These are phyloP conservation scores for Barbarea vulgaris DNA, from an alignment of 345 rosid genomes.

Conservation along the genomic window DNA sequence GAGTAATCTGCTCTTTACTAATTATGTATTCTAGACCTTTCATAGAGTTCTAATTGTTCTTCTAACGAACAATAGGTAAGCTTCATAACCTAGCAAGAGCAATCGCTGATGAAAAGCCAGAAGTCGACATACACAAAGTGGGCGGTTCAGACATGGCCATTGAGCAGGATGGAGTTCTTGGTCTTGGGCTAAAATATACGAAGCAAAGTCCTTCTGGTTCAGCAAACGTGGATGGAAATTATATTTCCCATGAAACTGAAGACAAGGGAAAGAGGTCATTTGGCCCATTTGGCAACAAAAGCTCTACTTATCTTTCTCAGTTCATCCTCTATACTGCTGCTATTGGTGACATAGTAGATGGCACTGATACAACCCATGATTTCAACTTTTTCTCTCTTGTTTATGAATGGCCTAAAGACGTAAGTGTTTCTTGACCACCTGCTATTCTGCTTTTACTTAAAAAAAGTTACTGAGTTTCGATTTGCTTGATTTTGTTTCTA, in stretches of 20 bases:
- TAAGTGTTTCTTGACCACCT: conserved; percentile 48
- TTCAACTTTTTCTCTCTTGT: conserved; percentile 94
- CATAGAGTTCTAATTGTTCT: conserved; percentile 30
- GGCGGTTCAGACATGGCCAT: conserved; percentile 53
- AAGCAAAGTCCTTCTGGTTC: conserved; percentile 55
- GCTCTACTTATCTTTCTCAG: conserved; percentile 83
- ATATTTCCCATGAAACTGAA: conserved; percentile 62
- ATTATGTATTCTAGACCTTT: conserved; percentile 20
- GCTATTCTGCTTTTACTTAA: neutral
- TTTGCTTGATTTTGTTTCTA: conserved; percentile 19
- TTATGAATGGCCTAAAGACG: conserved; percentile 99
- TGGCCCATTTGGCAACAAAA: conserved; percentile 81
- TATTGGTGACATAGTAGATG: conserved; percentile 97
- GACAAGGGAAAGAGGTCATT: conserved; percentile 76
- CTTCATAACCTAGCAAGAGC: conserved; percentile 98
- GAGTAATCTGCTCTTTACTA: conserved; percentile 20
- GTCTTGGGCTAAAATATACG: conserved; percentile 75
- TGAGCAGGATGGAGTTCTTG: conserved; percentile 83
- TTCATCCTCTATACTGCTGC: conserved; percentile 96
- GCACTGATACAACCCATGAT: conserved; percentile 98
- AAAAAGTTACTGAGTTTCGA: neutral
- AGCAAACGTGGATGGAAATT: conserved; percentile 43
- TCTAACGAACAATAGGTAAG: conserved; percentile 63
- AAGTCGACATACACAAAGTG: conserved; percentile 52
- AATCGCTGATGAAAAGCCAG: conserved; percentile 86